Evolutionary conservation across 75 land plant genomes (phyloP).

Genomic region (Picea glauca): DNA sequence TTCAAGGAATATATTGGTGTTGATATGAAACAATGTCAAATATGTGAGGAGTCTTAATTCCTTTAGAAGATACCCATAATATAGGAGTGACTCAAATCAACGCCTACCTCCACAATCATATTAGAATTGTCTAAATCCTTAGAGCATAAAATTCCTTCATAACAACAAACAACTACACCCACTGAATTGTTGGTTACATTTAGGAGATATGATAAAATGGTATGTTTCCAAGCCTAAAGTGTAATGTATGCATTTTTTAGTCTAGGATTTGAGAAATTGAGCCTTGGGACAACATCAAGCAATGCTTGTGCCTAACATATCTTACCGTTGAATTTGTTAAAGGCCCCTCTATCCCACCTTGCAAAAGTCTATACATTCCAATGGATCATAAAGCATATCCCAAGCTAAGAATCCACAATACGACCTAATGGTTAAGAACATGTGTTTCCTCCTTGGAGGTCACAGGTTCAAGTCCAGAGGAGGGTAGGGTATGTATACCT

Average conservation of each 20-base stretch:
- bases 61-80: conserved; percentile 31
- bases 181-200: conserved; percentile 46
- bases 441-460: too few species aligned
- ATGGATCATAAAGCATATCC: too few species aligned
- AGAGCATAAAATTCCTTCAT: conserved; percentile 46
- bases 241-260: conserved; percentile 62
- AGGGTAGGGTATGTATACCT: too few species aligned
- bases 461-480: too few species aligned
- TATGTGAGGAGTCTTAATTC: conserved; percentile 36
- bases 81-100: conserved; percentile 44
- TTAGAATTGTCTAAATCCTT: conserved; percentile 24
- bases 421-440: too few species aligned
- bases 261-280: conserved; percentile 37
- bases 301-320: too few species aligned
- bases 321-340: too few species aligned
- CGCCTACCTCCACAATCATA: conserved; percentile 30
- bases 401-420: too few species aligned
- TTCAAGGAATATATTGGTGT: conserved; percentile 50
- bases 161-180: conserved; percentile 45
- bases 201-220: conserved; percentile 40
- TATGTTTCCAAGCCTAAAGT: conserved; percentile 71
- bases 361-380: too few species aligned
- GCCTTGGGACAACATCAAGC: neutral
- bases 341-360: too few species aligned
- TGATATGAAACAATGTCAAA: conserved; percentile 44